A percentile compares a stretch with the other conserved stretches of the same genome.
Evolutionary conservation across 305 asterid genomes (phyloP).

Genomic region (Rubia balearica): DNA sequence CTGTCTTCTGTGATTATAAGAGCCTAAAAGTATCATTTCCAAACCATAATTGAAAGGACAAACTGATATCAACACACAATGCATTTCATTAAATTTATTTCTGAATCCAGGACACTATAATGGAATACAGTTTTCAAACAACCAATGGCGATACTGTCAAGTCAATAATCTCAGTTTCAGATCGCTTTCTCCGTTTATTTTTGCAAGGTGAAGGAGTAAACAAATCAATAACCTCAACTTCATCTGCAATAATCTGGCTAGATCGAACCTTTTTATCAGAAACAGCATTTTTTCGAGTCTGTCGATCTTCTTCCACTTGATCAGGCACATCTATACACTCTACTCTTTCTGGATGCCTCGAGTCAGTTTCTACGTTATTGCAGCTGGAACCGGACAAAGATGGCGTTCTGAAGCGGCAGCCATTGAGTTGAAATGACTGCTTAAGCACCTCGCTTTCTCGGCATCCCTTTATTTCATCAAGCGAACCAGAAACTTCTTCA

Average conservation of each 20-base stretch:
- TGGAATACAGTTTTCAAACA: constrained; percentile 19
- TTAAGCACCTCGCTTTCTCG: constrained; percentile 20
- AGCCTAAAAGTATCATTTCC: not conserved
- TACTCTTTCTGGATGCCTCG: constrained; percentile 23
- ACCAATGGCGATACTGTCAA: constrained; percentile 68
- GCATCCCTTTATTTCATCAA: constrained; percentile 4
- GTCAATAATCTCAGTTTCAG: constrained; percentile 59
- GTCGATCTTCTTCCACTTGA: constrained; percentile 17
- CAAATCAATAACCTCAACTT: constrained; percentile 56
- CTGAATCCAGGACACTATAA: not conserved
- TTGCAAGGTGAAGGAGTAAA: constrained; percentile 59
- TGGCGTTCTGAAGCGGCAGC: constrained; percentile 22
- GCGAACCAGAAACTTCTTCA: constrained; percentile 15
- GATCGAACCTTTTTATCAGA: constrained; percentile 15
- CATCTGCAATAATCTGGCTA: constrained; percentile 15
- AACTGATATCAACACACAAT: not conserved
- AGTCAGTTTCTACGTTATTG: not conserved
- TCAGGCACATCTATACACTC: constrained; percentile 16
- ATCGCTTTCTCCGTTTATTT: constrained; percentile 37
- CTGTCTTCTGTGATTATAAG: not conserved
- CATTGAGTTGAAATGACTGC: constrained; percentile 17
- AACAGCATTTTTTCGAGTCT: constrained; percentile 18
- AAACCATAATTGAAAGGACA: not conserved
- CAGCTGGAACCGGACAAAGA: constrained; percentile 21
- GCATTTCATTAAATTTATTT: not conserved